phyloP scores from a whole-genome alignment of 2,329 filamentous ascomycete genomes.

The Fusarium armeniacum region DNA sequence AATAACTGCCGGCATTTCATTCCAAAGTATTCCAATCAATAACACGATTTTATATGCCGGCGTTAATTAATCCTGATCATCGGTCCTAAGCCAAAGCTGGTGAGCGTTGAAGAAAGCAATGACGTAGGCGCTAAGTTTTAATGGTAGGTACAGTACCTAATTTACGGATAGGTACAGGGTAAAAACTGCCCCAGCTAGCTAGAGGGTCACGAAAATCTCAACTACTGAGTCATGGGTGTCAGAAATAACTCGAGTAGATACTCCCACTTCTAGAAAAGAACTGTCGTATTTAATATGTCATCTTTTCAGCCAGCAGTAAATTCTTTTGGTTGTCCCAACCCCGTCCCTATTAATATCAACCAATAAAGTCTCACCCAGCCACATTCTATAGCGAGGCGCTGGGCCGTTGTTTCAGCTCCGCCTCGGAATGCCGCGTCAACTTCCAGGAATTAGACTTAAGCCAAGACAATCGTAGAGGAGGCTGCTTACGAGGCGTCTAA shows the following conservation, averaged over 20 bases:
- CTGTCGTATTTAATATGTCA: background rate
- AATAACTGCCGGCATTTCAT: background rate
- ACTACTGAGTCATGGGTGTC: background rate
- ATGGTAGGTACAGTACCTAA: conserved; percentile 25
- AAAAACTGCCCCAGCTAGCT: background rate
- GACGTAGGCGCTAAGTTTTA: conserved; percentile 38
- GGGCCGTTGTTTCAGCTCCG: conserved; percentile 51
- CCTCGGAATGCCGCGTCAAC: conserved; percentile 51
- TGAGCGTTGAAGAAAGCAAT: conserved; percentile 16
- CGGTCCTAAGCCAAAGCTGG: background rate
- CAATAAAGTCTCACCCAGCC: conserved; percentile 43
- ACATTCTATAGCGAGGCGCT: conserved; percentile 46
- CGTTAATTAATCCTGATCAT: conserved; percentile 1
- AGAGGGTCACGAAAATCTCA: background rate
- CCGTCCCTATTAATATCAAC: conserved; percentile 47
- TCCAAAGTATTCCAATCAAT: background rate
- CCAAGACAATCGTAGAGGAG: conserved; percentile 38
- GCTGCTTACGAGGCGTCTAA: conserved; percentile 44
- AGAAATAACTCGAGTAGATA: background rate
- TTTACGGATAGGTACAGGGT: conserved; percentile 32
- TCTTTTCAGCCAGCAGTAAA: background rate
- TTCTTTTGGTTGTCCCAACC: conserved; percentile 1
- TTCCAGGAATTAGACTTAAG: conserved; percentile 37
- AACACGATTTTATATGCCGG: conserved; percentile 1
- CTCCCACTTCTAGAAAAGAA: rapidly evolving